Evolutionary conservation across 495 filamentous ascomycete genomes (phyloP).

Genomic region (Platismatia glauca): DNA sequence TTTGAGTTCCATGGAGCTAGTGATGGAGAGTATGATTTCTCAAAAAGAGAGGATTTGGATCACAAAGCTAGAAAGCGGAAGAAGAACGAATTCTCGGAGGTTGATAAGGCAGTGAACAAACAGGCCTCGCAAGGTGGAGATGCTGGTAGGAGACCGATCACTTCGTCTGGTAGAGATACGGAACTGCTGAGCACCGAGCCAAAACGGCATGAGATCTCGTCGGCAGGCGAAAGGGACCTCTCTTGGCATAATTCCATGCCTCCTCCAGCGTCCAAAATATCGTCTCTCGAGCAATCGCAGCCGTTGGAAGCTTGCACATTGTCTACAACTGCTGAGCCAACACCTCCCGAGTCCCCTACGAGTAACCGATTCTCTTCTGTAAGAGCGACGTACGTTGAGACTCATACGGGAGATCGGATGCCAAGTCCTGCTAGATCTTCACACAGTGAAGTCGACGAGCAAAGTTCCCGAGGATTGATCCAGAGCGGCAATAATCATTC

Average conservation of each 20-base stretch:
- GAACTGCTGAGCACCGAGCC: neutral
- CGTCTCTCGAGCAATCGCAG: slow-evolving; percentile 3
- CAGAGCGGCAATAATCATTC: neutral
- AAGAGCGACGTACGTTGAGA: neutral
- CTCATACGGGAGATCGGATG: slow-evolving; percentile 1
- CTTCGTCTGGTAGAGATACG: neutral
- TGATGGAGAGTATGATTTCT: slow-evolving; percentile 7
- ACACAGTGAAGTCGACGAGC: neutral
- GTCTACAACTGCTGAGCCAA: neutral
- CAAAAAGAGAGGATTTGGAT: neutral
- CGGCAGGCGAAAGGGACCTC: neutral
- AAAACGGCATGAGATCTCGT: neutral
- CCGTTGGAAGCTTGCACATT: neutral
- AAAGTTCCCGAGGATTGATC: neutral
- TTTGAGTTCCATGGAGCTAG: slow-evolving; percentile 15
- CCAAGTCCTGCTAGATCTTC: slow-evolving; percentile 7
- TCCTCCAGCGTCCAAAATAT: neutral
- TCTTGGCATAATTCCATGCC: neutral
- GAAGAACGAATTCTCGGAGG: neutral
- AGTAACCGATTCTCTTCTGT: too few relatives aligned
- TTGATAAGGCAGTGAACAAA: neutral
- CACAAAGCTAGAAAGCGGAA: neutral
- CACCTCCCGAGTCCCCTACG: neutral
- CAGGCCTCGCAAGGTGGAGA: neutral
- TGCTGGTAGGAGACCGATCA: neutral